A percentile compares a stretch with the other conserved stretches of the same genome.
Evolutionary conservation across 2,329 filamentous ascomycete genomes (phyloP).

Genomic region (Fusarium udum): DNA sequence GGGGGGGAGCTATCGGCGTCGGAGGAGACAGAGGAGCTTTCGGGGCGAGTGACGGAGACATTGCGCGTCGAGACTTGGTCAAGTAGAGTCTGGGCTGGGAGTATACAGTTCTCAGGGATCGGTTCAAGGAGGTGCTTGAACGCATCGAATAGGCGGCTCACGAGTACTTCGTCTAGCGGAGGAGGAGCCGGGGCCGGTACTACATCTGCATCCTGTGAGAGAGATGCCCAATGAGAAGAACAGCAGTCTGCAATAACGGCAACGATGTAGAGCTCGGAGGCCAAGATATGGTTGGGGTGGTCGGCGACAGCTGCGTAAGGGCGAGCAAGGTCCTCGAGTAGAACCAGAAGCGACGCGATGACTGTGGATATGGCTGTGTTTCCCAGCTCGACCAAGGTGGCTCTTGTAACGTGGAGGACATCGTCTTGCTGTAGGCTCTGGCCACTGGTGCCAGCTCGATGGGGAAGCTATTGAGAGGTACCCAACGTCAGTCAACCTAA

Average conservation of each 20-base stretch:
- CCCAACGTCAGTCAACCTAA: slow-evolving; percentile 44
- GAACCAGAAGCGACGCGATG: slow-evolving; percentile 64
- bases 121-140: slow-evolving; percentile 67
- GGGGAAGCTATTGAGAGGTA: slow-evolving; percentile 66
- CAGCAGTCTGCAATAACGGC: slow-evolving; percentile 73
- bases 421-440: slow-evolving; percentile 69
- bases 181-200: slow-evolving; percentile 44
- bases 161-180: slow-evolving; percentile 60
- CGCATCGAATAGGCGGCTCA: slow-evolving; percentile 64
- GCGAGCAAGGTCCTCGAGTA: slow-evolving; percentile 67
- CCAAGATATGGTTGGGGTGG: slow-evolving; percentile 68
- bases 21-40: slow-evolving; percentile 24
- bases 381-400: slow-evolving; percentile 70
- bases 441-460: slow-evolving; percentile 67
- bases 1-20: slow-evolving; percentile 26
- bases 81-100: slow-evolving; percentile 66
- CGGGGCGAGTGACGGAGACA: slow-evolving; percentile 47
- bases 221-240: slow-evolving; percentile 65
- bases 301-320: slow-evolving; percentile 61
- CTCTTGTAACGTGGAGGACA: slow-evolving; percentile 67
- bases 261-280: slow-evolving; percentile 72
- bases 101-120: slow-evolving; percentile 64
- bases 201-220: slow-evolving; percentile 45
- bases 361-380: slow-evolving; percentile 62
- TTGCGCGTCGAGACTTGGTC: slow-evolving; percentile 58